Evolutionary conservation across 2,329 filamentous ascomycete species (phyloP).

Genomic region (Pseudohalonectria lignicola): DNA sequence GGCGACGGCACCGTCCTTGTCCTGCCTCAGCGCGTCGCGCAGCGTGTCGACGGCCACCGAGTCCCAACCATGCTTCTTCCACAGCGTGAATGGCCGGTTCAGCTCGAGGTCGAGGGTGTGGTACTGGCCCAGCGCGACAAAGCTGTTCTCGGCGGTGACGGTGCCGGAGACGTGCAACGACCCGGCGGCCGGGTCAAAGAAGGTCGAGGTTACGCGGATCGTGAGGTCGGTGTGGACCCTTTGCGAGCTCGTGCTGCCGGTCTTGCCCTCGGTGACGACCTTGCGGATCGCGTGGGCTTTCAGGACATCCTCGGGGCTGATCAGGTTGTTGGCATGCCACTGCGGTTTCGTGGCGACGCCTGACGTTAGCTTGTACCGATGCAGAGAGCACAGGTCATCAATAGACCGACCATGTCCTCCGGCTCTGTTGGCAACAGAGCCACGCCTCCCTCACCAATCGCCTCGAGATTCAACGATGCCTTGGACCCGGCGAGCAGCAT

Average conservation of each 20-base stretch:
- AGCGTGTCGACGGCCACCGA: conserved; percentile 73
- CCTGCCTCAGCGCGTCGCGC: conserved; percentile 66
- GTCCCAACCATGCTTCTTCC: conserved; percentile 84
- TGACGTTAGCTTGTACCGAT: background rate
- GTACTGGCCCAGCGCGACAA: conserved; percentile 42
- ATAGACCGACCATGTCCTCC: conserved; percentile 28
- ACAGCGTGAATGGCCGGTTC: conserved; percentile 75
- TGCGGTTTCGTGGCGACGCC: background rate
- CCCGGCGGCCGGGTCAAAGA: conserved; percentile 45
- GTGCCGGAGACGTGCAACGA: conserved; percentile 45
- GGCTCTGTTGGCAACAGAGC: conserved; percentile 28
- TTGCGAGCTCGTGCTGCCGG: conserved; percentile 34
- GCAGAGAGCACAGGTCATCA: background rate
- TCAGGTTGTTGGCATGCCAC: conserved; percentile 53
- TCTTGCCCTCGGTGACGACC: conserved; percentile 32
- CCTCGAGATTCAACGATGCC: conserved; percentile 22
- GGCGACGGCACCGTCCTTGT: conserved; percentile 71
- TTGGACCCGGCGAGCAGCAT: conserved; percentile 29
- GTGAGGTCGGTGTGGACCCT: conserved; percentile 48
- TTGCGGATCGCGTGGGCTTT: conserved; percentile 46
- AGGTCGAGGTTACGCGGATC: conserved; percentile 43
- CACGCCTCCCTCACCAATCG: conserved; percentile 24
- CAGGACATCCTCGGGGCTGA: conserved; percentile 39
- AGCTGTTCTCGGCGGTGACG: conserved; percentile 39
- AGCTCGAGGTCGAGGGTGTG: conserved; percentile 72